Percentiles rank a stretch among this genome's conserved stretches.
These are phyloP conservation scores for Ogataea thermomethanolica DNA, from an alignment of 805 yeast species.

Conservation along the genomic window DNA sequence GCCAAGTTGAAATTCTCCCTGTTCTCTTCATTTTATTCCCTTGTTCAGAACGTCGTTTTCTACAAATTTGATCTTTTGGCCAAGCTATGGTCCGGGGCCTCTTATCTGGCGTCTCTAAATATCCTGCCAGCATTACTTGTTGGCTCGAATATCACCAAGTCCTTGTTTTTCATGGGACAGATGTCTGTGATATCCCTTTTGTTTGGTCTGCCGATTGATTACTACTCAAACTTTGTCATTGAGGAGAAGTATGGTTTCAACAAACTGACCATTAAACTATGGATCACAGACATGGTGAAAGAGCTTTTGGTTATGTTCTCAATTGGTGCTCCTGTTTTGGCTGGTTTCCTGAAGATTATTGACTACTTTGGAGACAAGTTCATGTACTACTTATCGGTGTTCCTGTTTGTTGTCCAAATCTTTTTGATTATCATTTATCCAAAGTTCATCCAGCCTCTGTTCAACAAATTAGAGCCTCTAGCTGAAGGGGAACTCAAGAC, in stretches of 20 bases:
- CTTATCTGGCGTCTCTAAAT: conserved; percentile 31
- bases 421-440: conserved; percentile 76
- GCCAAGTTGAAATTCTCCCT: conserved; percentile 74
- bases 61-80: conserved; percentile 65
- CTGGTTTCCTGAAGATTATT: conserved; percentile 76
- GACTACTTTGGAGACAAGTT: conserved; percentile 77
- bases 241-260: conserved; percentile 95
- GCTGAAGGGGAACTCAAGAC: conserved; percentile 84
- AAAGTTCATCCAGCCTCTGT: conserved; percentile 83
- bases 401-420: conserved; percentile 68
- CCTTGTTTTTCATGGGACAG: conserved; percentile 59
- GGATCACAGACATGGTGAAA: conserved; percentile 73
- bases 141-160: conserved; percentile 62
- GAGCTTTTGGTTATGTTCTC: conserved; percentile 47
- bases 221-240: conserved; percentile 78
- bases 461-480: conserved; percentile 87
- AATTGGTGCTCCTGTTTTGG: conserved; percentile 70
- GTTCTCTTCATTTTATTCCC: conserved; percentile 46
- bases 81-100: conserved; percentile 51
- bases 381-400: conserved; percentile 73
- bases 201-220: conserved; percentile 61
- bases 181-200: conserved; percentile 50
- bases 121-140: conserved; percentile 31
- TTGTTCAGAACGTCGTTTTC: conserved; percentile 54
- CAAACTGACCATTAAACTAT: conserved; percentile 69